Percentiles rank a stretch among this genome's conserved stretches.
These are phyloP conservation scores for Mycena leptocephala DNA, from an alignment of 768 basidiomycete genomes.

Conservation along the genomic window DNA sequence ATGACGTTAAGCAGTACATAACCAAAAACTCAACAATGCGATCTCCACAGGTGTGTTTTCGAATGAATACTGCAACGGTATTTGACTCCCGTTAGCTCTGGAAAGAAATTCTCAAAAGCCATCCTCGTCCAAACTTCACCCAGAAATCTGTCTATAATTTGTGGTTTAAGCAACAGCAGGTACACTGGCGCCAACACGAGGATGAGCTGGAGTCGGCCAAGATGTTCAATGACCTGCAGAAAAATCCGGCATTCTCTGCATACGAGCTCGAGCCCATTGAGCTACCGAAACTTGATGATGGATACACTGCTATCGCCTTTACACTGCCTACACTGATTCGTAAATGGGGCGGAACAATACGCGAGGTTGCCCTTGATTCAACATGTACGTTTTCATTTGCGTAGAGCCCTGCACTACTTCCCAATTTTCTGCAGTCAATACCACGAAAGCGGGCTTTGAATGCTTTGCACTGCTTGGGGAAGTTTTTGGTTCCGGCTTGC, in stretches of 20 bases:
- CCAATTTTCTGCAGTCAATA: background rate
- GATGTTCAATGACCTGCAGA: constrained; percentile 22
- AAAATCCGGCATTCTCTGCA: background rate
- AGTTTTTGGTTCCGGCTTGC: background rate
- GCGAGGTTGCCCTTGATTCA: constrained; percentile 39
- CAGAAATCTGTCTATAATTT: constrained; percentile 24
- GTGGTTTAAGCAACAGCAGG: constrained; percentile 13
- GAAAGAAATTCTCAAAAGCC: constrained; percentile 30
- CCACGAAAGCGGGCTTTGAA: background rate
- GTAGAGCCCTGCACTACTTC: too few relatives aligned
- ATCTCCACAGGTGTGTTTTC: constrained; percentile 24
- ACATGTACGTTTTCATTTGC: constrained; percentile 24
- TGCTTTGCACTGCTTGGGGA: background rate
- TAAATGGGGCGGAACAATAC: too few relatives aligned
- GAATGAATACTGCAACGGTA: background rate
- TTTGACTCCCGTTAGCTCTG: constrained; percentile 33
- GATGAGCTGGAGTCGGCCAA: constrained; percentile 36
- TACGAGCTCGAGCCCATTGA: background rate
- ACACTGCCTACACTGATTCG: constrained; percentile 22
- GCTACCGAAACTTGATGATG: background rate
- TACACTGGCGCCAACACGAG: constrained; percentile 27
- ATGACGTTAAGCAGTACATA: constrained; percentile 27
- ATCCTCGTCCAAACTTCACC: constrained; percentile 30
- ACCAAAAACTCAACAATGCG: constrained; percentile 8
- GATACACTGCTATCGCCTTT: background rate